Percentiles rank a stretch among this genome's conserved stretches.
Conservation (phyloP, 306 rosid species). For the Alnus glutinosa region DNA sequence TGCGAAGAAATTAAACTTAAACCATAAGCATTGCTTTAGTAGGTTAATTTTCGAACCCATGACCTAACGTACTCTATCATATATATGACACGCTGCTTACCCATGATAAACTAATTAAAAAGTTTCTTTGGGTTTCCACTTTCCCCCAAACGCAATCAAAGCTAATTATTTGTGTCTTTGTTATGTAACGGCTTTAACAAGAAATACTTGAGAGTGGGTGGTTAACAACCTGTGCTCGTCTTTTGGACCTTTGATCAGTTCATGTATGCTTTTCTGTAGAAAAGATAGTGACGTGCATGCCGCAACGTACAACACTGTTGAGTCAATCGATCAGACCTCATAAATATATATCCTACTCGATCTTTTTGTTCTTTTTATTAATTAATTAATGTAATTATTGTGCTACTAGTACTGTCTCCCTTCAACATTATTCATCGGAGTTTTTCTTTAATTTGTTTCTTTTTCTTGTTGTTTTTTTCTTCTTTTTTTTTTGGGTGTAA, state of each 20-base stretch:
- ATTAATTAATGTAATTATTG: not conserved
- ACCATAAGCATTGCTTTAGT: conserved; percentile 50
- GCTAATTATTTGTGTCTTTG: conserved; percentile 21
- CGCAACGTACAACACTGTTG: not conserved
- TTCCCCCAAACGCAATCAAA: conserved; percentile 20
- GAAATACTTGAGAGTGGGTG: conserved; percentile 33
- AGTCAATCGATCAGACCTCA: not conserved
- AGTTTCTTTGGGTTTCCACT: not conserved
- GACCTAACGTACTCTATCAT: conserved; percentile 57
- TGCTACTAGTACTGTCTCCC: not conserved
- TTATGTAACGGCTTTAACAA: conserved; percentile 44
- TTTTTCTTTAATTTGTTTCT: not conserved
- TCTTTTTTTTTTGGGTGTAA: not conserved
- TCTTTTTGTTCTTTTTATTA: not conserved
- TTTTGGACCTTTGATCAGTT: not conserved
- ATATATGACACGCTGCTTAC: conserved; percentile 64
- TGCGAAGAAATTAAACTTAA: conserved; percentile 40
- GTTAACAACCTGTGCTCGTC: conserved; percentile 26
- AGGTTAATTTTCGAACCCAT: conserved; percentile 44
- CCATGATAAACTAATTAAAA: conserved; percentile 22
- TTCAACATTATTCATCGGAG: not conserved
- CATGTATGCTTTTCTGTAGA: not conserved
- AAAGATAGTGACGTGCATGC: conserved; percentile 8
- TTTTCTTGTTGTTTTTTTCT: not conserved
- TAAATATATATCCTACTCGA: not conserved